A percentile compares a stretch with the other conserved stretches of the same genome.
These are phyloP conservation scores for Monosporozyma solicola DNA, from an alignment of 805 yeast species.

Conservation along the genomic window DNA sequence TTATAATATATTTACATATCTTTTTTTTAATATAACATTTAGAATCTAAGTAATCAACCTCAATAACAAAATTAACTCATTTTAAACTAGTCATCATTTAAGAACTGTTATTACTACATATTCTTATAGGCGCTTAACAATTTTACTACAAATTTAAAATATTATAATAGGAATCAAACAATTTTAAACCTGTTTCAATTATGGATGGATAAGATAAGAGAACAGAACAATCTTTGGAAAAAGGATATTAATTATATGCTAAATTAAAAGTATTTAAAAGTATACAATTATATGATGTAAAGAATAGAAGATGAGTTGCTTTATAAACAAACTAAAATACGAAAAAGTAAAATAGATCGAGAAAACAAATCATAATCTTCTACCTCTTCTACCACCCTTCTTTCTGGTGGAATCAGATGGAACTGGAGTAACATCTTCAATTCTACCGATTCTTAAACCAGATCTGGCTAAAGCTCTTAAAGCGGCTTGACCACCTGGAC, in stretches of 20 bases:
- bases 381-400: constrained; percentile 99
- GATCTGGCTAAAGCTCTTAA: constrained; percentile 99
- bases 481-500: constrained; percentile 99
- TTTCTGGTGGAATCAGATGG: constrained; percentile 99
- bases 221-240: not conserved
- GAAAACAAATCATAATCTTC: constrained; percentile 68
- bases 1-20: not conserved
- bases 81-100: not conserved
- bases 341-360: not conserved
- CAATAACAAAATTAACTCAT: not conserved
- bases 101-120: no score
- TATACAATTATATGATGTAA: not conserved
- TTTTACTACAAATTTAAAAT: no score
- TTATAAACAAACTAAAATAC: not conserved
- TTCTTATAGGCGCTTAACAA: no score
- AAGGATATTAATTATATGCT: not conserved
- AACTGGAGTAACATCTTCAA: constrained; percentile 99
- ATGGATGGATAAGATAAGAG: not conserved
- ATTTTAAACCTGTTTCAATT: no score
- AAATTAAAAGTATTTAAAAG: not conserved
- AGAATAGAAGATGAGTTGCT: not conserved
- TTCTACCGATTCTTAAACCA: constrained; percentile 99
- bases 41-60: not conserved
- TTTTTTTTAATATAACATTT: not conserved
- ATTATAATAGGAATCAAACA: no score